Evolutionary conservation across 108 stramenopile genomes (phyloP).

Genomic region (Nitzschia putrida): DNA sequence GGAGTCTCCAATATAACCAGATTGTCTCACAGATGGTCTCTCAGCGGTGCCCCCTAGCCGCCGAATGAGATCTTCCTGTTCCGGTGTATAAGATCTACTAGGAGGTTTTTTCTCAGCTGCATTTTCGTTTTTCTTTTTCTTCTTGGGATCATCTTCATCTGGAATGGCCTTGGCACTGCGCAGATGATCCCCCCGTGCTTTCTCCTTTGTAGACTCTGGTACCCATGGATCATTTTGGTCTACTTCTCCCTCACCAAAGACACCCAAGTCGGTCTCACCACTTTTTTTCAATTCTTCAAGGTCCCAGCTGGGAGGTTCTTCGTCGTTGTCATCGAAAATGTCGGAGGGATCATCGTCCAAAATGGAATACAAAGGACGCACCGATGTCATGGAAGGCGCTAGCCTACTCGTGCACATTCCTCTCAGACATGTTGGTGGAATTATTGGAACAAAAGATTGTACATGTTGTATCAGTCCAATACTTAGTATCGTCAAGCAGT

Average conservation of each 20-base stretch:
- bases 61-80: constrained; percentile 76
- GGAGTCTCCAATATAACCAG: constrained; percentile 80
- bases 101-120: constrained; percentile 20
- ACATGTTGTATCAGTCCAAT: not conserved
- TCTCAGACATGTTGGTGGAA: too few species aligned
- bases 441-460: too few species aligned
- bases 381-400: too few species aligned
- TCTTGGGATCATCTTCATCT: constrained; percentile 3
- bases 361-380: too few species aligned
- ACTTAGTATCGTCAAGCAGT: not conserved
- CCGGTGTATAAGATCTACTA: constrained; percentile 40
- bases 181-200: constrained; percentile 6
- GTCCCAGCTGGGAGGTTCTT: constrained; percentile 13
- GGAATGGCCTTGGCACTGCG: not conserved
- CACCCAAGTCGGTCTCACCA: constrained; percentile 14
- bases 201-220: constrained; percentile 52
- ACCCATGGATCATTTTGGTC: constrained; percentile 55
- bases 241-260: constrained; percentile 31
- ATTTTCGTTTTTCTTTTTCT: constrained; percentile 14
- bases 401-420: too few species aligned
- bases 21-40: constrained; percentile 39
- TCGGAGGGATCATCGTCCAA: not conserved
- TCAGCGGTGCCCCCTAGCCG: constrained; percentile 66
- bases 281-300: constrained; percentile 22
- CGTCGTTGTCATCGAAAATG: not conserved